phyloP scores from a whole-genome alignment of 1,284 basidiomycete species.

The Ganoderma lingzhi region DNA sequence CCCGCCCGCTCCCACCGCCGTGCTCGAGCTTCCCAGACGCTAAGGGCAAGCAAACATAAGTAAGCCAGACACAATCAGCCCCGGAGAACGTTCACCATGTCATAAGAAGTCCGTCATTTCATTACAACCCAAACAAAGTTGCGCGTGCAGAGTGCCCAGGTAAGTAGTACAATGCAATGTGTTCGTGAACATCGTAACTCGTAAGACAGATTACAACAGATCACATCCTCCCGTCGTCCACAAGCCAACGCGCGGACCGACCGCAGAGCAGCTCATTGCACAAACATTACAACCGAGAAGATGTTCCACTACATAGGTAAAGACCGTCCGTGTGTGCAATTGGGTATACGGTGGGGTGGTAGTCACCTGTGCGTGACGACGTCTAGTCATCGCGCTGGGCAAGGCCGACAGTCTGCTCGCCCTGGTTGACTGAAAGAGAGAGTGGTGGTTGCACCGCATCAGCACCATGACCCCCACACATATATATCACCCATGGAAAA shows the following conservation, averaged over 20 bases:
- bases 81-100: too few relatives aligned
- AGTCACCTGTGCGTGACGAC: not conserved
- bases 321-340: not conserved
- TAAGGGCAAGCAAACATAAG: too few relatives aligned
- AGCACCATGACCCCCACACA: not conserved
- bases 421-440: slow-evolving; percentile 39
- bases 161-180: not conserved
- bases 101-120: too few relatives aligned
- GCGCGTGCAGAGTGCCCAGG: too few relatives aligned
- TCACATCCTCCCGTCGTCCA: not conserved
- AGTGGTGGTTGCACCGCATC: not conserved
- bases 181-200: not conserved
- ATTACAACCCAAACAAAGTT: too few relatives aligned
- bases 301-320: not conserved
- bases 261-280: not conserved
- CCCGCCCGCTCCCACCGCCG: too few relatives aligned
- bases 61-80: too few relatives aligned
- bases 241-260: not conserved
- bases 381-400: slow-evolving; percentile 41
- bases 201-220: slow-evolving; percentile 8
- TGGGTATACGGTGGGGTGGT: not conserved
- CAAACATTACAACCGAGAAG: not conserved
- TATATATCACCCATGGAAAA: not conserved
- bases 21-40: too few relatives aligned
- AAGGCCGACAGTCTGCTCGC: slow-evolving; percentile 40